Conservation (phyloP, 2,329 filamentous ascomycete species). For the Colletotrichum orbiculare region DNA sequence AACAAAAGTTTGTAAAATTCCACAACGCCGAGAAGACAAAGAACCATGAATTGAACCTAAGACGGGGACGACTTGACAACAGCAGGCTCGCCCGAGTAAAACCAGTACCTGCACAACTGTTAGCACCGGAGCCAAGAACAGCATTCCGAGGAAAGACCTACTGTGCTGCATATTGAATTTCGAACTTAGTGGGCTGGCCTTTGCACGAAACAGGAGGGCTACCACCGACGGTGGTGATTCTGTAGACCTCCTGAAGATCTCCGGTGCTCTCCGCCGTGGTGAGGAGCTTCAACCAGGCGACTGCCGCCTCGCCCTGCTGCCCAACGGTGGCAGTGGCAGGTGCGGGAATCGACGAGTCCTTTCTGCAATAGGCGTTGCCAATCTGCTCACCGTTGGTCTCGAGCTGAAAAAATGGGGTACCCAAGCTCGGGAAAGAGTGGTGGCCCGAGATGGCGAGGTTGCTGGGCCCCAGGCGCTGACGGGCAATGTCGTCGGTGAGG, state of each 20-base stretch:
- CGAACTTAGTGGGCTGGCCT: constrained; percentile 71
- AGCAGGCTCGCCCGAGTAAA: constrained; percentile 40
- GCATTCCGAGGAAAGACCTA: constrained; percentile 64
- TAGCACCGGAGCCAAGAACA: constrained; percentile 19
- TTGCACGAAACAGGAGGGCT: constrained; percentile 78
- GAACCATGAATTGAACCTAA: background rate
- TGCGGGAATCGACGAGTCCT: constrained; percentile 70
- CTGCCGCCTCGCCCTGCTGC: constrained; percentile 72
- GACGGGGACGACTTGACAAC: constrained; percentile 14
- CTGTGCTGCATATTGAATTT: constrained; percentile 84
- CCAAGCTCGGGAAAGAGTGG: constrained; percentile 81
- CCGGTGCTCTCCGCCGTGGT: constrained; percentile 66
- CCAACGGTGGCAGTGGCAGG: constrained; percentile 71
- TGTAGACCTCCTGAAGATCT: constrained; percentile 80
- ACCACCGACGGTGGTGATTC: constrained; percentile 86
- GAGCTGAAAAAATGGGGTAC: constrained; percentile 84
- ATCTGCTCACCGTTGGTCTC: constrained; percentile 66
- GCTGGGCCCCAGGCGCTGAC: constrained; percentile 60
- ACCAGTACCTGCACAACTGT: constrained; percentile 50
- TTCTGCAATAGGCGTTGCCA: constrained; percentile 71
- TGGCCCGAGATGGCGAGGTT: constrained; percentile 76
- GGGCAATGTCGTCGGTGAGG: constrained; percentile 46
- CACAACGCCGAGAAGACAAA: constrained; percentile 24
- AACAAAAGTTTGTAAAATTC: background rate
- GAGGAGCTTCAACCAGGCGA: constrained; percentile 83